Evolutionary conservation across 441 rosid species (phyloP).

Genomic region (Sinapis alba): DNA sequence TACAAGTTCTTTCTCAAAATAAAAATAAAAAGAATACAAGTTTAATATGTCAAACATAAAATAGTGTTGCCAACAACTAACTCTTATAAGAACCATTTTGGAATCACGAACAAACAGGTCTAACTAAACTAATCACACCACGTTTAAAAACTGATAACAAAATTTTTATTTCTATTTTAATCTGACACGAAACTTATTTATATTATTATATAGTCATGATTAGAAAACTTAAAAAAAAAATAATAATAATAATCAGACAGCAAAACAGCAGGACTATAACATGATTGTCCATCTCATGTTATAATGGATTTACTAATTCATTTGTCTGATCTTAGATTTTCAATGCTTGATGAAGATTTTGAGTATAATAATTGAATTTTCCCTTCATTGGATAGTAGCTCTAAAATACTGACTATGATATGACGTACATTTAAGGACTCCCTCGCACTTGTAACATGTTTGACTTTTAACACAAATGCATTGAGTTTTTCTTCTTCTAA

Average conservation of each 20-base stretch:
- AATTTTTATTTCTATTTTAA: neutral
- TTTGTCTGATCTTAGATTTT: slow-evolving; percentile 13
- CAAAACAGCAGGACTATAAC: slow-evolving; percentile 7
- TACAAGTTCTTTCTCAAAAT: too few species aligned
- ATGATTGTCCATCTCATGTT: slow-evolving; percentile 4
- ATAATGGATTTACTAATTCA: neutral
- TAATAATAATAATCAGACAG: neutral
- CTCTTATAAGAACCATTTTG: too few species aligned
- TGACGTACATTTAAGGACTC: slow-evolving; percentile 5
- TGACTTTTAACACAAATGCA: neutral
- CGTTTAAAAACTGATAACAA: neutral
- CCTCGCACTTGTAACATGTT: neutral
- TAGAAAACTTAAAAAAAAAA: slow-evolving; percentile 3
- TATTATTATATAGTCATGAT: neutral
- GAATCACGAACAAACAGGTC: neutral
- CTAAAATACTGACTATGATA: neutral
- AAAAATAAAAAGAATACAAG: too few species aligned
- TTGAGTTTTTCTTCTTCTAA: neutral
- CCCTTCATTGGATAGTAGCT: neutral
- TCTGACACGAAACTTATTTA: slow-evolving; percentile 9
- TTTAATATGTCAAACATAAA: too few species aligned
- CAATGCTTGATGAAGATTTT: slow-evolving; percentile 10
- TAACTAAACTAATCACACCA: slow-evolving; percentile 3
- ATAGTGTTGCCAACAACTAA: too few species aligned
- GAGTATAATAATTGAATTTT: slow-evolving; percentile 3